A percentile compares a stretch with the other conserved stretches of the same genome.
phyloP scores from a whole-genome alignment of 2,329 filamentous ascomycete genomes.

The Dactylonectria macrodidyma region DNA sequence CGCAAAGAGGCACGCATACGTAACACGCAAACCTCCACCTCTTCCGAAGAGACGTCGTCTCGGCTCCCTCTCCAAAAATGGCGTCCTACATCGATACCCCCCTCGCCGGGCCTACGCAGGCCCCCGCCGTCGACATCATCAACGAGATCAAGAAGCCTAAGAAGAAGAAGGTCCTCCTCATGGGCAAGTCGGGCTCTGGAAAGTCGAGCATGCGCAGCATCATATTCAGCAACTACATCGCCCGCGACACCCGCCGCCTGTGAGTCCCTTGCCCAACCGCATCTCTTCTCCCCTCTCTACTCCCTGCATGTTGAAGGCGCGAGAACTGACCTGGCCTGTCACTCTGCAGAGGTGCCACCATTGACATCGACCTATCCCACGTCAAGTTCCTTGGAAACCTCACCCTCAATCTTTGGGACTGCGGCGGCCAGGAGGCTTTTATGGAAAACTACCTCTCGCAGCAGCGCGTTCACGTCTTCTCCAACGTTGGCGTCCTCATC shows the following conservation, averaged over 20 bases:
- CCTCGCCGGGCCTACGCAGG: constrained; percentile 45
- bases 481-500: constrained; percentile 95
- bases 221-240: constrained; percentile 99
- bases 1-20: neutral
- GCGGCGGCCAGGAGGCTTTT: constrained; percentile 97
- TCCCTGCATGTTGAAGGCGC: neutral
- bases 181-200: constrained; percentile 97
- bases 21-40: neutral
- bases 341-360: constrained; percentile 81
- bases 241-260: constrained; percentile 92
- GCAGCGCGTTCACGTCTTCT: constrained; percentile 96
- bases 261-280: constrained; percentile 51
- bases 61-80: constrained; percentile 43
- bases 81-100: constrained; percentile 53
- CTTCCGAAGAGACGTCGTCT: constrained; percentile 1
- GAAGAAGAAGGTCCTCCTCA: constrained; percentile 89
- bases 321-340: neutral
- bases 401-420: constrained; percentile 98
- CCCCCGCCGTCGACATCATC: constrained; percentile 54
- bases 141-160: constrained; percentile 77
- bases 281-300: neutral
- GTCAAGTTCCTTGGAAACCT: constrained; percentile 99
- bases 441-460: constrained; percentile 98
- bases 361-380: constrained; percentile 98
- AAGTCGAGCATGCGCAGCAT: constrained; percentile 99